Evolutionary conservation across 305 asterid species (phyloP).

Genomic region (Fraxinus floribunda): DNA sequence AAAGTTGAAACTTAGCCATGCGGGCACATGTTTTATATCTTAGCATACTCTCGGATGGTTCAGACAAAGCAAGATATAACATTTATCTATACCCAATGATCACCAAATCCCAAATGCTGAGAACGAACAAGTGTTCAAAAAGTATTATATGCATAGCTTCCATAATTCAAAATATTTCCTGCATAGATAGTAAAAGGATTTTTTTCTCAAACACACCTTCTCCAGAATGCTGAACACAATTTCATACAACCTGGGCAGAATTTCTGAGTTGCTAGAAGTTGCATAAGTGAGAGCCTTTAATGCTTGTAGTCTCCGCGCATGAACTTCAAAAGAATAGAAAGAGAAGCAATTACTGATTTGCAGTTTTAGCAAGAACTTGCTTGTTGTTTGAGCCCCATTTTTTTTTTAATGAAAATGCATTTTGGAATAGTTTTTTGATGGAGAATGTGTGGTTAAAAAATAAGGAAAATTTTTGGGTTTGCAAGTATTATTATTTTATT

Average conservation of each 20-base stretch:
- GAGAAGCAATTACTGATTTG: slow-evolving; percentile 26
- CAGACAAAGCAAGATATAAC: slow-evolving; percentile 2
- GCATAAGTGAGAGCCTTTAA: slow-evolving; percentile 95
- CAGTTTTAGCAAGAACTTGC: slow-evolving; percentile 16
- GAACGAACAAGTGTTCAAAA: neutral
- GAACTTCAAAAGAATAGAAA: slow-evolving; percentile 61
- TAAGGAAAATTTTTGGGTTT: no score
- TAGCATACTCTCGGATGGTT: slow-evolving; percentile 4
- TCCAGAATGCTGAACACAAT: slow-evolving; percentile 92
- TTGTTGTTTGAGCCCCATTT: neutral
- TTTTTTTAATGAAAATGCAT: neutral
- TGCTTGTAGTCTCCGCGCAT: slow-evolving; percentile 96
- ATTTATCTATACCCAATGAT: neutral
- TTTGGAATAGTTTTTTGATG: neutral
- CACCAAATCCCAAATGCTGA: slow-evolving; percentile 11
- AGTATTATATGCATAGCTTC: neutral
- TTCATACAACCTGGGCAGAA: slow-evolving; percentile 81
- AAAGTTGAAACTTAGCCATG: slow-evolving; percentile 1
- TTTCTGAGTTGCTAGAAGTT: slow-evolving; percentile 88
- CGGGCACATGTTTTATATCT: slow-evolving; percentile 1
- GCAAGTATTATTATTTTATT: no score
- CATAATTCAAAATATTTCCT: neutral
- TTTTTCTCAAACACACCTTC: slow-evolving; percentile 55
- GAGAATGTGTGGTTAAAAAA: no score
- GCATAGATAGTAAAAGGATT: slow-evolving; percentile 1